Evolutionary conservation across 1,284 basidiomycete genomes (phyloP).

Genomic region (Bjerkandera adusta): DNA sequence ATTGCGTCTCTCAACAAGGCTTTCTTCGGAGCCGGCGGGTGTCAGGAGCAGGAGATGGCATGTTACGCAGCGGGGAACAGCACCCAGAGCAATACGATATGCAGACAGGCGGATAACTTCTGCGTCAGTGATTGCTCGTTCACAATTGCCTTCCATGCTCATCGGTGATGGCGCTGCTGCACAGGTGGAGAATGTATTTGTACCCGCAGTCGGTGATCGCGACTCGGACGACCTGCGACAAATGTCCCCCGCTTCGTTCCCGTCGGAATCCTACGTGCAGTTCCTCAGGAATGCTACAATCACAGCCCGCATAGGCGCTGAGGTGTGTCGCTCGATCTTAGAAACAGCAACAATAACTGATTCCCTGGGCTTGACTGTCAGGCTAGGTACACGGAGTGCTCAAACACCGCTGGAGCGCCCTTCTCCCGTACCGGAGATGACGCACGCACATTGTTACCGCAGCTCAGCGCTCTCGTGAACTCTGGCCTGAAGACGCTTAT

Average conservation of each 20-base stretch:
- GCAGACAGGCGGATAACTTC: conserved; percentile 48
- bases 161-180: not conserved
- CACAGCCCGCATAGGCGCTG: conserved; percentile 47
- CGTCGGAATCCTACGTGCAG: conserved; percentile 51
- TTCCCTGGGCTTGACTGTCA: conserved; percentile 21
- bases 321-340: too few species aligned
- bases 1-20: conserved; percentile 46
- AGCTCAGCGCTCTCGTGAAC: conserved; percentile 49
- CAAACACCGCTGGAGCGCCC: conserved; percentile 36
- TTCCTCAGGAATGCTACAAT: conserved; percentile 40
- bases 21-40: conserved; percentile 48
- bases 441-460: conserved; percentile 51
- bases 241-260: conserved; percentile 50
- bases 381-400: conserved; percentile 44
- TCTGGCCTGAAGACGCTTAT: conserved; percentile 55
- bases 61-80: conserved; percentile 54
- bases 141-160: conserved; percentile 2
- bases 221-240: conserved; percentile 59
- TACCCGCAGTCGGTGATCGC: conserved; percentile 48
- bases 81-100: conserved; percentile 44
- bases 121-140: conserved; percentile 42
- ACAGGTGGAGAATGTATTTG: conserved; percentile 46
- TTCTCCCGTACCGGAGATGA: conserved; percentile 49
- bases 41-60: conserved; percentile 46
- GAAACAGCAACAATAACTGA: too few species aligned